These are phyloP conservation scores for Paecilomyces niveus DNA, from an alignment of 2,329 filamentous ascomycete genomes.

Conservation along the genomic window DNA sequence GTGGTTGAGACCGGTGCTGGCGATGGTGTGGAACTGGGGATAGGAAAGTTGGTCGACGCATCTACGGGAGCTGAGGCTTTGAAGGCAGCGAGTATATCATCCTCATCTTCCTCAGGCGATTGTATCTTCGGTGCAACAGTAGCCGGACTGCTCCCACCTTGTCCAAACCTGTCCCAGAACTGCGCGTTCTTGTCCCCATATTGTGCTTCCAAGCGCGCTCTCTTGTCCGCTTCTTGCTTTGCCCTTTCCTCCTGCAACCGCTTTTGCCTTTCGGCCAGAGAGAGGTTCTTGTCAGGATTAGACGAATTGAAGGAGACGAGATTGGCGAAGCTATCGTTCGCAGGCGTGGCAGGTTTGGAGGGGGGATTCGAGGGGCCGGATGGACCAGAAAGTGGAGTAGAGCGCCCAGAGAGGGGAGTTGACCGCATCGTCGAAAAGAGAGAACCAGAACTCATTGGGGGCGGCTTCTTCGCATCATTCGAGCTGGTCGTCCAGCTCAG, in stretches of 20 bases:
- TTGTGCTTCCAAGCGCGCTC: constrained; percentile 64
- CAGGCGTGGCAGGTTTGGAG: constrained; percentile 33
- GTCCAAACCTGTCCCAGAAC: constrained; percentile 69
- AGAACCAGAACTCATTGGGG: constrained; percentile 27
- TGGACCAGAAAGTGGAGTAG: constrained; percentile 33
- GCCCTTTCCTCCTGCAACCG: constrained; percentile 70
- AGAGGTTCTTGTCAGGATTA: constrained; percentile 57
- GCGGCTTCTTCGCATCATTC: constrained; percentile 26
- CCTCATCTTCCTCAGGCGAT: constrained; percentile 44
- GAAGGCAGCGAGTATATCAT: constrained; percentile 57
- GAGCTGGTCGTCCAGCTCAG: constrained; percentile 37
- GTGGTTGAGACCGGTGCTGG: constrained; percentile 14
- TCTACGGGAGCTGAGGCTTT: constrained; percentile 53
- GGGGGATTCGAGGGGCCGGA: constrained; percentile 27
- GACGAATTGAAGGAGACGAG: constrained; percentile 52
- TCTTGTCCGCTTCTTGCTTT: constrained; percentile 66
- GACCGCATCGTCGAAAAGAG: constrained; percentile 30
- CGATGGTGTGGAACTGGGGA: constrained; percentile 31
- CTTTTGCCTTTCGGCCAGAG: constrained; percentile 57
- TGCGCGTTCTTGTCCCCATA: constrained; percentile 62
- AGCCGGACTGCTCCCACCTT: constrained; percentile 40
- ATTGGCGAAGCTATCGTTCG: constrained; percentile 53
- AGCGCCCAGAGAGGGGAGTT: constrained; percentile 34
- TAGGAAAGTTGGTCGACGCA: constrained; percentile 52
- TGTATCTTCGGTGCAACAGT: constrained; percentile 37